Percentiles rank a stretch among this genome's conserved stretches.
Evolutionary conservation across 306 rosid species (phyloP).

Genomic region (Coriaria nepalensis): DNA sequence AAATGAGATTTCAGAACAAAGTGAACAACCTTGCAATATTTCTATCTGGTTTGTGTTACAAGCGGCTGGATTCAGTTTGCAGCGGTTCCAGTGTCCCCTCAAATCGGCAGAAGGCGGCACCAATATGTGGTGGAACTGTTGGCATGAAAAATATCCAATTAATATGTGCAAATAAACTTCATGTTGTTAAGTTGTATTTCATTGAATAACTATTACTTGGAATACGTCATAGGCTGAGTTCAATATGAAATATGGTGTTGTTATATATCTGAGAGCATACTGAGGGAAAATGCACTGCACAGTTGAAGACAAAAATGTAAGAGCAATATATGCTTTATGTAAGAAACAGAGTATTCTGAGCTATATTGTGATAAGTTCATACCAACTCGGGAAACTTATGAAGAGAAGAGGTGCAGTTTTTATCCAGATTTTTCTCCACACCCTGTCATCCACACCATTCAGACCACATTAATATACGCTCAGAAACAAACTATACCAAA

Average conservation of each 20-base stretch:
- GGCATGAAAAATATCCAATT: too few species aligned
- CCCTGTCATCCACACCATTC: slow-evolving; percentile 38
- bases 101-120: slow-evolving; percentile 79
- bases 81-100: slow-evolving; percentile 60
- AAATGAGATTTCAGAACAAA: neutral
- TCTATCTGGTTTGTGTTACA: slow-evolving; percentile 43
- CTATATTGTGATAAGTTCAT: slow-evolving; percentile 15
- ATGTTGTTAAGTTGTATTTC: neutral
- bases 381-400: slow-evolving; percentile 54
- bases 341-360: too few species aligned
- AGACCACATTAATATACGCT: slow-evolving; percentile 11
- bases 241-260: slow-evolving; percentile 57
- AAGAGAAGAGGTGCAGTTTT: slow-evolving; percentile 37
- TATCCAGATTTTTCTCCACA: slow-evolving; percentile 39
- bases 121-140: slow-evolving; percentile 59
- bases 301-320: too few species aligned
- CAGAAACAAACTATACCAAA: neutral
- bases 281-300: slow-evolving; percentile 78
- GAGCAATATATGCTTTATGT: too few species aligned
- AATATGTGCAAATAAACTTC: too few species aligned
- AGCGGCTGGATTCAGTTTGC: slow-evolving; percentile 51
- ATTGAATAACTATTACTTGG: slow-evolving; percentile 13
- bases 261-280: slow-evolving; percentile 38
- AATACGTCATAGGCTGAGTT: slow-evolving; percentile 62
- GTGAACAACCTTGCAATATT: slow-evolving; percentile 54